Base-by-base conservation (phyloP, 1,284 basidiomycete genomes). In the Ganoderma multipileum region DNA sequence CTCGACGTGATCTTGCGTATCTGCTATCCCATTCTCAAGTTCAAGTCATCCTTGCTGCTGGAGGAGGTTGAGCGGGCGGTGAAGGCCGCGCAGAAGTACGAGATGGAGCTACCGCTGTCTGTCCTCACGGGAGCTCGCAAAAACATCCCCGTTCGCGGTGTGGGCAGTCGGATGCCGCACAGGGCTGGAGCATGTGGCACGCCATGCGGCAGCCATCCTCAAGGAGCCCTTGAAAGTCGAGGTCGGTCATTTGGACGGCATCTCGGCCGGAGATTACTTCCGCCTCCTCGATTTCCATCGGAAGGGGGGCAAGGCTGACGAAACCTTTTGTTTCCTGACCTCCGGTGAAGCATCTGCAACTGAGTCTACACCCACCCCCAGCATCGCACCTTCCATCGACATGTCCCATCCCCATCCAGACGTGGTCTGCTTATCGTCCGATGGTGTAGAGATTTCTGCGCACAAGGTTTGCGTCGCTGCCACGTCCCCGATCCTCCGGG, bases 1-100 rank as follows among this genome's bases (percentile, higher is more conserved):
- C 63, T 84, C 63, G 77, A 80, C 38, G 69, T 70, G 62, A 76
- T 84, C 52, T 74, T 84, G 58, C 75, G 23, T 71, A 71, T 6
- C 71, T 23, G 42, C 11, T 20, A 36, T 75, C 72, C 54, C 0
- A 66, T 75, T 59, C 52, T 57, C 9, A 60, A 68, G 14, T 62
- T 64, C 4, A 72, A 71, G 4, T 14, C 14, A 7, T 58, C 58
- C 1, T 52, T 74, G 16, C 50, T 64, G n/a, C 9, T 70, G 6
- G 41, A 60, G 5, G 66, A 54, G 9, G 54, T 76, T 1, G 55
- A 61, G 9, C 64, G 54, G 7, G 64, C 60, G 5, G 39, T 75
- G 6, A 52, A 61, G 33, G 73, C 71, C 1, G 72, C 76, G 36
- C 68, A 54, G 57, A 75, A 75, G 59, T 75, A 72, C 65, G 68